Conservation (phyloP, 192 early-diverging fungal species). For the Coemansia sp. region DNA sequence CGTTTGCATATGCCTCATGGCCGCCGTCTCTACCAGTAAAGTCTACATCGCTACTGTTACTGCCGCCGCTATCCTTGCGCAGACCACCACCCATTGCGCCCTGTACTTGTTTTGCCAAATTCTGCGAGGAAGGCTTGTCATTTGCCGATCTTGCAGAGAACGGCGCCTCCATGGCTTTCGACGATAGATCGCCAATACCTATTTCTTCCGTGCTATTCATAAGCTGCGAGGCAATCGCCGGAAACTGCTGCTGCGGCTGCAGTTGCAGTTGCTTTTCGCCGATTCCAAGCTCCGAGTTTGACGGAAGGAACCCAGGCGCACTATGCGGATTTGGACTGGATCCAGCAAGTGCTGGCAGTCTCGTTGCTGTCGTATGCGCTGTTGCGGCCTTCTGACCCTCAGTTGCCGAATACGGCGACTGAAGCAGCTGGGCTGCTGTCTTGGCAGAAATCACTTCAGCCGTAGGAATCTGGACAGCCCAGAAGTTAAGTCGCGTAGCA, state of each 20-base stretch:
- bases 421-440: slow-evolving; percentile 4
- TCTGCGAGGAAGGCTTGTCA: not conserved
- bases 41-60: not conserved
- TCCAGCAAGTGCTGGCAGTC: slow-evolving; percentile 14
- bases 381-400: not conserved
- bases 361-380: not conserved
- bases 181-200: not conserved
- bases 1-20: not conserved
- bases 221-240: slow-evolving; percentile 18
- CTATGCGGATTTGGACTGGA: slow-evolving; percentile 1
- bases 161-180: not conserved
- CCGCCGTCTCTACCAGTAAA: not conserved
- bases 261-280: not conserved
- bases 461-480: slow-evolving; percentile 52
- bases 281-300: not conserved
- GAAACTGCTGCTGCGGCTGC: not conserved
- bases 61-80: slow-evolving; percentile 2
- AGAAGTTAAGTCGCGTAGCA: slow-evolving; percentile 56
- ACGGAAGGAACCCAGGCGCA: not conserved
- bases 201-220: not conserved
- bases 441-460: slow-evolving; percentile 35
- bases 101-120: not conserved
- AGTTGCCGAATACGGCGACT: not conserved
- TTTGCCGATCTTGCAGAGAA: not conserved
- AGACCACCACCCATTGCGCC: not conserved